Evolutionary conservation across 2,329 filamentous ascomycete genomes (phyloP).

Genomic region (Colletotrichum trifolii): DNA sequence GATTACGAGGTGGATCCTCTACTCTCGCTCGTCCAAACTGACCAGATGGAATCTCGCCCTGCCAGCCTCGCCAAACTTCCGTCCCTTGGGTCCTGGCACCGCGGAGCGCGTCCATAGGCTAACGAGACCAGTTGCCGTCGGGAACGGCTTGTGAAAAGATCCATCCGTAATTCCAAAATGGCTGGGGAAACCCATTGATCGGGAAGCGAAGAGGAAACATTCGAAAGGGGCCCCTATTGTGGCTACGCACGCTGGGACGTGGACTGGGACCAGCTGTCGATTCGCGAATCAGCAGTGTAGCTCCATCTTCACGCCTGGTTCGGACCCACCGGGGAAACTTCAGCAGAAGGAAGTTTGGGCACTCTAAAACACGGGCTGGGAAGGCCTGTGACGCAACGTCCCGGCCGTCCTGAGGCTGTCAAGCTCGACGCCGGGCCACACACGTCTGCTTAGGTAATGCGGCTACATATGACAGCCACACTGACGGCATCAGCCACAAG

Average conservation of each 20-base stretch:
- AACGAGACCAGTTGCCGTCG: slow-evolving; percentile 4
- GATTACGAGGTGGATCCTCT: slow-evolving; percentile 28
- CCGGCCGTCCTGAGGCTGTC: neutral
- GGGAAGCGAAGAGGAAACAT: slow-evolving; percentile 3
- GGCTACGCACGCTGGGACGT: slow-evolving; percentile 22
- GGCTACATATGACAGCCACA: neutral
- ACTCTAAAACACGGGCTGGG: slow-evolving; percentile 7
- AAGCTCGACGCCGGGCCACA: slow-evolving; percentile 10
- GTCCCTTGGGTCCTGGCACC: slow-evolving; percentile 10
- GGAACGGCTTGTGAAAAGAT: slow-evolving; percentile 15
- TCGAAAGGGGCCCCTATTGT: slow-evolving; percentile 32
- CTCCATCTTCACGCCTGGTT: slow-evolving; percentile 9
- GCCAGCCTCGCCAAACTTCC: slow-evolving; percentile 2
- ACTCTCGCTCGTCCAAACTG: slow-evolving; percentile 29
- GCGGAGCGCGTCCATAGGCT: neutral
- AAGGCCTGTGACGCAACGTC: slow-evolving; percentile 25
- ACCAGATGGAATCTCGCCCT: slow-evolving; percentile 16
- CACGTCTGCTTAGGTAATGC: neutral
- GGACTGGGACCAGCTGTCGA: neutral
- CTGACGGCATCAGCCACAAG: neutral
- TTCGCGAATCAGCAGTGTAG: slow-evolving; percentile 21
- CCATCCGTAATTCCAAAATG: slow-evolving; percentile 32
- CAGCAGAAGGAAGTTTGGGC: slow-evolving; percentile 7
- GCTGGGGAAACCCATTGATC: slow-evolving; percentile 19
- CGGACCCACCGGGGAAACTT: slow-evolving; percentile 15